Evolutionary conservation across 2,329 filamentous ascomycete species (phyloP), one percentile per base, ranked within the genome.

Genomic region (Xylaria sp.): DNA sequence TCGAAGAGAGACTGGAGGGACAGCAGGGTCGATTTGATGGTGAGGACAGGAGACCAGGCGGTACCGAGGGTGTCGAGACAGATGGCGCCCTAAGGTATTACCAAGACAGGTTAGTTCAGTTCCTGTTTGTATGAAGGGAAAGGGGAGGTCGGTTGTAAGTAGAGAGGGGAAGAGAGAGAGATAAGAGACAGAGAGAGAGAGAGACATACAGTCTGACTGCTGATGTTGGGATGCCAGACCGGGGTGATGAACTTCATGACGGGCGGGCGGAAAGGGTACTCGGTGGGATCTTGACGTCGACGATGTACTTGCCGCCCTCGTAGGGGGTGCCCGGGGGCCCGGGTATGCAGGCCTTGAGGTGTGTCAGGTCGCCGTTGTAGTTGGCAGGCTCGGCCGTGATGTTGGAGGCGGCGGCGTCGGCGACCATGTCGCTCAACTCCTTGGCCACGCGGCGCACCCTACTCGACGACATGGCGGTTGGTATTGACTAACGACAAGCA

Each of bases 201-300:
- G 28, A 23, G 47, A 47, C 53, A 73, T 80, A 96, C 93, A 42
- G 94, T 97, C 75, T 95, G 91, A 73, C 91, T 94, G 83, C 92
- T 96, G 79, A 99, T 87, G 74, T 99, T 99, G 35, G 95, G 95
- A 77, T 99, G 95, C 94, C 94, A 99, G 70, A 98, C 90, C 78
- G 90, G 94, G 67, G 95, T 99, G 67, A 90, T 86, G 74, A 98
- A 98, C 71, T 87, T 90, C 90, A 99, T 98, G 62, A 87, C 78
- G 4, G 95, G 95, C 3, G 94, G 92, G 70, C 93, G 91, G 81
- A 99, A 99, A 0, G 95, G 95, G 73, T 99, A 99, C 69, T 91
- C 91, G 65, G 85, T 0, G 94, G 94, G 56, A 99, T 95, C 71
- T 85, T 85, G 71, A 99, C 95, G 72, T 97, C 92, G 69, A 99